Conservation (phyloP, 495 filamentous ascomycete species). For the Aspergillus sclerotiicarbonarius region DNA sequence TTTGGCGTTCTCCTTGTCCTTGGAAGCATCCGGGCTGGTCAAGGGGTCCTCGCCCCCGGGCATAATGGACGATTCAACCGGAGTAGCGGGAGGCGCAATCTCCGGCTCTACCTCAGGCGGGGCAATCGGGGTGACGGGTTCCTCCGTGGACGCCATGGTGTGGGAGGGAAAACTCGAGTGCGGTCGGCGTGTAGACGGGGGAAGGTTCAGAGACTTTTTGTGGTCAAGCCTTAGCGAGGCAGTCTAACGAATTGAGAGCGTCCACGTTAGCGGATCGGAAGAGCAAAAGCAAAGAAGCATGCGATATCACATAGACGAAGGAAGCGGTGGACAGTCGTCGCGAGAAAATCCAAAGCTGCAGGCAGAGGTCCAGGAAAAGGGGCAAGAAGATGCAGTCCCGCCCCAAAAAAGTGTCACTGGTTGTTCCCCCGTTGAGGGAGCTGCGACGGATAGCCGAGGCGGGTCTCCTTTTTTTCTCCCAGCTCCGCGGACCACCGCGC, state of each 20-base stretch:
- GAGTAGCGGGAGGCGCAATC: conserved; percentile 38
- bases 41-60: conserved; percentile 40
- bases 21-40: conserved; percentile 43
- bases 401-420: background rate
- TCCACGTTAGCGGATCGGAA: conserved; percentile 15
- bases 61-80: conserved; percentile 35
- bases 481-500: conserved; percentile 7
- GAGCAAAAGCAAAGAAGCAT: conserved; percentile 5
- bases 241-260: conserved; percentile 14
- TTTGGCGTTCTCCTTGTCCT: conserved; percentile 37
- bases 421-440: background rate
- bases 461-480: conserved; percentile 14
- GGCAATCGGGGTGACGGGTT: conserved; percentile 27
- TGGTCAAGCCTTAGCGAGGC: conserved; percentile 3
- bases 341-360: background rate
- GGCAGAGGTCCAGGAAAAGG: background rate
- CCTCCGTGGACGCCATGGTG: conserved; percentile 41
- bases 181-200: background rate
- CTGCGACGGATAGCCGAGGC: conserved; percentile 7
- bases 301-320: background rate
- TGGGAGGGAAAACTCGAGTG: background rate
- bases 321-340: background rate
- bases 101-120: conserved; percentile 31
- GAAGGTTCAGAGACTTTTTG: background rate
- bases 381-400: background rate